Evolutionary conservation across 257 asterid genomes (phyloP), one percentile per base, ranked within the genome.

Genomic region (Plectranthus barbatus): DNA sequence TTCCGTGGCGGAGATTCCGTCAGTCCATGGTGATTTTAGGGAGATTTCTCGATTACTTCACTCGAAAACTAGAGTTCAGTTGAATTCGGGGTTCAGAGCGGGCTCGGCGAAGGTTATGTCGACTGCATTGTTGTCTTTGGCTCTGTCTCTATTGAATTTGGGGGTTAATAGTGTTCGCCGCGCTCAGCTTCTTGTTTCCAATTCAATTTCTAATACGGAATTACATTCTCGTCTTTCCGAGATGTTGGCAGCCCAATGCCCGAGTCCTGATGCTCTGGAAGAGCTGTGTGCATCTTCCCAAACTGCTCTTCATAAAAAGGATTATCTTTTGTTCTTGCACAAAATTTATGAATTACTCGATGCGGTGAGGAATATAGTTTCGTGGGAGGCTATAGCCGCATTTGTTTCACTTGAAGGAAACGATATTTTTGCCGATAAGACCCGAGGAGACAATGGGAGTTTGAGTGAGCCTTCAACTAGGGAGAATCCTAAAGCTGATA

Each of bases 341-440:
- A 76, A 34, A 10, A 61, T 82, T 14, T 77, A 68, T 62, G 74
- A 70, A 59, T 73, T 93, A 48, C 58, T 80, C 65, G 78, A 74
- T 46, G 73, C 56, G 42, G 94, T 82, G 70, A 71, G 80, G 66
- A 72, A 84, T 75, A 76, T 82, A 17, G 67, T 93, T 42, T 81
- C 86, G n/a, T 84, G 83, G 94, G 99, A 93, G 76, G 96, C 79
- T 6, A 62, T 77, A 23, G 69, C 70, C 61, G 96, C 99, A 37
- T 85, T 87, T 72, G 36, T 82, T 41, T 69, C 83, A 12, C 87
- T 87, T 1, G 95, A 83, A 62, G 95, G 88, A 61, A 75, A 62
- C 44, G 85, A 76, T 45, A 1, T 69, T 36, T 68, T 80, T 34
- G 52, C 36, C 12, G 75, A 64, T 31, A 72, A 21, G 57, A 50